Evolutionary conservation across 78 protist species (phyloP), one percentile per base, ranked within the genome.

Genomic region (Dictyostelium intermedium): DNA sequence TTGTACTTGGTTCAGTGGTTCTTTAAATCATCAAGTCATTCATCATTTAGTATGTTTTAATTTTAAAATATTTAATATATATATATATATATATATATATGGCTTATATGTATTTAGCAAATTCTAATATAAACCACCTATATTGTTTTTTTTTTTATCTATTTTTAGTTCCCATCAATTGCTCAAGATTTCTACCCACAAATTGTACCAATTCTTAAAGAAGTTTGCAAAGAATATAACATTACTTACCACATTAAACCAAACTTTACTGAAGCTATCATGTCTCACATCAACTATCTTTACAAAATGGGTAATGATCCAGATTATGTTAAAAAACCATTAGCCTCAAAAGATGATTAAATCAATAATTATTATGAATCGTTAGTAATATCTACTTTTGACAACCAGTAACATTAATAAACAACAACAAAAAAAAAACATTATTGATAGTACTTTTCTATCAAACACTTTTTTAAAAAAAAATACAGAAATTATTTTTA

Each of bases 271-370:
- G 95, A 66, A n/a, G 89, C 89, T 6, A 43, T 91, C 25, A 79
- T n/a, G 66, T 61, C 85, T 2, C 95, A 91, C 14, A 85, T 91
- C 25, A 32, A 81, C 18, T 91, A 91, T 32, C 79, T 91, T n/a
- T 85, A 85, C 72, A 43, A 69, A n/a, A 91, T 91, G 95, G 95
- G 95, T 82, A 85, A 91, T 30, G 91, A 85, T 34, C 85, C 85
- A 82, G 89, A 82, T 69, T 85, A 85, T 34, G 89, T 85, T 16
- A 13, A 35, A 72, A 72, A 72, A 72, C 79, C 79, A 34, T 18
- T 72, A 13, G 35, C 39, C 20, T n/a, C 39, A 27, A 72, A 72
- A 72, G 45, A 72, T 32, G 79, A 72, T 34, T 72, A 34, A 66
- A 25, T 10, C n/a, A 66, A 1, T 66, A 27, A 23, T 5, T 11